These are phyloP conservation scores for Boletus semigastroideus DNA, from an alignment of 1,284 basidiomycete genomes.

Conservation along the genomic window DNA sequence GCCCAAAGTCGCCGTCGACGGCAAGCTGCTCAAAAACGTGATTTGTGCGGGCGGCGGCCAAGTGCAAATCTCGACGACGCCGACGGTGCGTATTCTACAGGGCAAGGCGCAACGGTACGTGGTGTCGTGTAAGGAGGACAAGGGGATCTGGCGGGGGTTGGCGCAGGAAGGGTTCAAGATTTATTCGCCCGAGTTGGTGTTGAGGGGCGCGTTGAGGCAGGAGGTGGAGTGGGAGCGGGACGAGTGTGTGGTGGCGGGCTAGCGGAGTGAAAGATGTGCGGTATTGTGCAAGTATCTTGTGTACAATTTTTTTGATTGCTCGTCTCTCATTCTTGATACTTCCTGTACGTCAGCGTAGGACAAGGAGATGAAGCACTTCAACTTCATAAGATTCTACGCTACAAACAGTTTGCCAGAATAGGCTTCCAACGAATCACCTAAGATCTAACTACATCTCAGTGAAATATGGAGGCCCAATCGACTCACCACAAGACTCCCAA, in stretches of 20 bases:
- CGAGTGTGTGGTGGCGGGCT: conserved; percentile 23
- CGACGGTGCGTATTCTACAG: conserved; percentile 54
- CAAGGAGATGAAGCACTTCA: too few species aligned
- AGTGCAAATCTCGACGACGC: conserved; percentile 50
- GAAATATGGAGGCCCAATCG: too few species aligned
- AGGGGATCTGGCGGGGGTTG: conserved; percentile 59
- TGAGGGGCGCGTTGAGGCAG: conserved; percentile 59
- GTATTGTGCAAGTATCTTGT: too few species aligned
- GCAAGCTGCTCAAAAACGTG: conserved; percentile 62
- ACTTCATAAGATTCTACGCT: too few species aligned
- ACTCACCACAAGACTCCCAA: too few species aligned
- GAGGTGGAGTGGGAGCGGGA: conserved; percentile 60
- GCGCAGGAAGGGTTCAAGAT: conserved; percentile 50
- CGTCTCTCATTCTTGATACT: too few species aligned
- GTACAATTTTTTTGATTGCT: too few species aligned
- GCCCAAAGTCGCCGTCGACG: conserved; percentile 52
- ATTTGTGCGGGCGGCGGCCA: conserved; percentile 67
- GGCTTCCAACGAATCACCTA: too few species aligned
- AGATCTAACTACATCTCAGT: too few species aligned
- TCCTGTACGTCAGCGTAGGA: too few species aligned
- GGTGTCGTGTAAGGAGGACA: conserved; percentile 62
- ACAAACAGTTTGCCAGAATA: too few species aligned
- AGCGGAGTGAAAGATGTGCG: too few species aligned
- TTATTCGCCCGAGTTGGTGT: conserved; percentile 66
- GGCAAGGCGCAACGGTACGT: conserved; percentile 52